Conservation (phyloP, 139 green algal species). For the Chloropicon primus region DNA sequence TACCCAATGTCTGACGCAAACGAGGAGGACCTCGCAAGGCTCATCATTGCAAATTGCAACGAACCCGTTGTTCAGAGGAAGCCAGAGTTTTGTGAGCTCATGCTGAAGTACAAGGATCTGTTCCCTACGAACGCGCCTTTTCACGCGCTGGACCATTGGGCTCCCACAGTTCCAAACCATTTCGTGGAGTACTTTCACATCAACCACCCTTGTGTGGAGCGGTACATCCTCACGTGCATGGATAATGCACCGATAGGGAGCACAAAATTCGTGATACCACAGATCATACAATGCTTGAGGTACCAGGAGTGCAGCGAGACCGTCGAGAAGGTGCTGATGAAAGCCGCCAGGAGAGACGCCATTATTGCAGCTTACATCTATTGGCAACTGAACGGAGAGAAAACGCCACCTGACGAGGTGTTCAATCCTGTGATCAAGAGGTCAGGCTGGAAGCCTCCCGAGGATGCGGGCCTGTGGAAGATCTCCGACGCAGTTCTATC, state of each 20-base stretch:
- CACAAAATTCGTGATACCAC: neutral
- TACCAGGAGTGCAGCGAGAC: neutral
- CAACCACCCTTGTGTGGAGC: neutral
- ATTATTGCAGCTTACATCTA: neutral
- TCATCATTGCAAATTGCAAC: neutral
- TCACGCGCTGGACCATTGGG: neutral
- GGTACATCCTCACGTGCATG: neutral
- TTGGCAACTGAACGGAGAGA: neutral
- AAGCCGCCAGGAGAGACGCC: neutral
- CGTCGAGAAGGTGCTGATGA: neutral
- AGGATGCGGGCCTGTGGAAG: constrained; percentile 53
- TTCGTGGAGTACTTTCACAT: neutral
- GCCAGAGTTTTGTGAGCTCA: neutral
- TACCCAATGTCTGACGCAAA: neutral
- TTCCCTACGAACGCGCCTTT: neutral
- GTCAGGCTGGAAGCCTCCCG: constrained; percentile 24
- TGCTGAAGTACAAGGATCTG: neutral
- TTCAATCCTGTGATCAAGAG: constrained; percentile 2
- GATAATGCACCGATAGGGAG: neutral
- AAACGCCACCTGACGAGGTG: constrained; percentile 7
- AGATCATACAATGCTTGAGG: neutral
- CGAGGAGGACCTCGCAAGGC: neutral
- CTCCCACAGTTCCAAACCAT: neutral
- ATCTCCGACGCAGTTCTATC: neutral
- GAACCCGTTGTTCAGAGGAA: neutral